Percentiles rank a stretch among this genome's conserved stretches.
Conservation (phyloP, 805 yeast genomes). For the Candida maris region DNA sequence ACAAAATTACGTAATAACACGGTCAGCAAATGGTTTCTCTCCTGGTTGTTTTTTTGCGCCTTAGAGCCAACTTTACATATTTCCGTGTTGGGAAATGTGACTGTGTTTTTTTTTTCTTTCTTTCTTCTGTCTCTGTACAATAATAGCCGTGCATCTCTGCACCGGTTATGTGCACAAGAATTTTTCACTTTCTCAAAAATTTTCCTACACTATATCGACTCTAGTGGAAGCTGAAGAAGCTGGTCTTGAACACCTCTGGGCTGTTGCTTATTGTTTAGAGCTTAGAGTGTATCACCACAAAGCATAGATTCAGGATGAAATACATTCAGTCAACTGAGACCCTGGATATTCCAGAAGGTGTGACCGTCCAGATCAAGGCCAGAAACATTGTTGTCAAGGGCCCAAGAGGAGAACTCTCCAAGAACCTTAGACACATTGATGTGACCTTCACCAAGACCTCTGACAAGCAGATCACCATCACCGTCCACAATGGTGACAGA, state of each 20-base stretch:
- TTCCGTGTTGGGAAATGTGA: constrained; percentile 14
- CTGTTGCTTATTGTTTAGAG: no score
- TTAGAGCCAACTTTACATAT: no score
- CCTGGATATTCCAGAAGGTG: constrained; percentile 83
- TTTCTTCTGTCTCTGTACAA: no score
- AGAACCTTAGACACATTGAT: constrained; percentile 91
- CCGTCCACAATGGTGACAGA: constrained; percentile 98
- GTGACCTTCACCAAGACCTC: constrained; percentile 83
- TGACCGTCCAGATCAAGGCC: constrained; percentile 85
- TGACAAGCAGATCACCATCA: constrained; percentile 73
- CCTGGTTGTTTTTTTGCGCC: no score
- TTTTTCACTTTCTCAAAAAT: constrained; percentile 15
- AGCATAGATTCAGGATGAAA: constrained; percentile 52
- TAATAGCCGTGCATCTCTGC: neutral
- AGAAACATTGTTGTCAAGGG: constrained; percentile 89
- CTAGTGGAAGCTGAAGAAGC: no score
- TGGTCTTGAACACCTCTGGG: no score
- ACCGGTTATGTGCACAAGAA: constrained; percentile 3
- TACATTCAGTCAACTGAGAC: constrained; percentile 59
- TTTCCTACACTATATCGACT: no score
- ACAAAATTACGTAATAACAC: no score
- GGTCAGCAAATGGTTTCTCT: no score
- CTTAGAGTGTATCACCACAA: no score
- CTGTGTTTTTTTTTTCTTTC: constrained; percentile 11
- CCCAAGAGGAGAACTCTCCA: constrained; percentile 93